Evolutionary conservation across 305 asterid genomes (phyloP).

Genomic region (Fraxinus albicans): DNA sequence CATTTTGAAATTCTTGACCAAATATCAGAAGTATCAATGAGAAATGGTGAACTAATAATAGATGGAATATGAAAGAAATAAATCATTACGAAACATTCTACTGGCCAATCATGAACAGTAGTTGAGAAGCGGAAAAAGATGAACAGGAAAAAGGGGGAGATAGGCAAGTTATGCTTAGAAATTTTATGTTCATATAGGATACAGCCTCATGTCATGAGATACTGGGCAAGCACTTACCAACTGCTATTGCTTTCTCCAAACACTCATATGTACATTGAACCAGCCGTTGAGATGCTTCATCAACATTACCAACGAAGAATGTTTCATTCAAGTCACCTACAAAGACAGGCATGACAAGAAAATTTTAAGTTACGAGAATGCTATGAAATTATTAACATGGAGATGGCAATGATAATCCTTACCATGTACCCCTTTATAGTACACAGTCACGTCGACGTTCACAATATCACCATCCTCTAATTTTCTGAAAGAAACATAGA

Average conservation of each 20-base stretch:
- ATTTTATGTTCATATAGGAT: not conserved
- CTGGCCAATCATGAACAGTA: not conserved
- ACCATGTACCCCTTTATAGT: slow-evolving; percentile 96
- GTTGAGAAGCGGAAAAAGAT: not conserved
- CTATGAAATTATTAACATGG: not conserved
- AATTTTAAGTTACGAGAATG: not conserved
- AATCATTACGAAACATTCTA: not conserved
- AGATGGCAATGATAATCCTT: slow-evolving; percentile 15
- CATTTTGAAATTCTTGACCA: not conserved
- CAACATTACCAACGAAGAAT: slow-evolving; percentile 91
- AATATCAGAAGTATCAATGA: not conserved
- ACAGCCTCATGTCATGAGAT: slow-evolving; percentile 17
- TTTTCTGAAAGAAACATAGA: slow-evolving; percentile 54
- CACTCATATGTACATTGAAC: slow-evolving; percentile 94
- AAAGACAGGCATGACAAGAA: slow-evolving; percentile 22
- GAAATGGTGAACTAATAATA: not conserved
- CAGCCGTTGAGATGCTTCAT: slow-evolving; percentile 75
- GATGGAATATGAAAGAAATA: not conserved
- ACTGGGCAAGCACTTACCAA: slow-evolving; percentile 47
- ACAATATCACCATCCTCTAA: slow-evolving; percentile 97
- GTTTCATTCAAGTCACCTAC: slow-evolving; percentile 97
- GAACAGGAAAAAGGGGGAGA: not conserved
- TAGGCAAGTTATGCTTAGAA: not conserved
- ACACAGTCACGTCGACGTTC: slow-evolving; percentile 85
- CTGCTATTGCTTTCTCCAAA: slow-evolving; percentile 89